Conservation (phyloP, 176 grass and related monocot genomes). For the Lolium rigidum region DNA sequence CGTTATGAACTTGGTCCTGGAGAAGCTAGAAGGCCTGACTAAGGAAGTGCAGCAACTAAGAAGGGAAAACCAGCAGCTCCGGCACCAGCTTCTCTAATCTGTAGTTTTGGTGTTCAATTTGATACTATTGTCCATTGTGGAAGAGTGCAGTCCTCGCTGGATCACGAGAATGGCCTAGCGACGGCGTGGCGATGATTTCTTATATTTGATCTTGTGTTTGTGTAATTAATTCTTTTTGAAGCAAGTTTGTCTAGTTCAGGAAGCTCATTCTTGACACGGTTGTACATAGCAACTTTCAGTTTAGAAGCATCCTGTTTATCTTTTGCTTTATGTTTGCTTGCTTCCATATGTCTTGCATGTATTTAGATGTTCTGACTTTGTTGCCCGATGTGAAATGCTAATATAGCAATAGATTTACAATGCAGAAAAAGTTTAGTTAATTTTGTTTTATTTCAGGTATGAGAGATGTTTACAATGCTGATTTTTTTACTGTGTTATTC, state of each 20-base stretch:
- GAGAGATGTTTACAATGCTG: neutral
- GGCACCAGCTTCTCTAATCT: conserved; percentile 63
- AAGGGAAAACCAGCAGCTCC: conserved; percentile 90
- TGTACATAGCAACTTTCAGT: conserved; percentile 48
- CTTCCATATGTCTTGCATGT: conserved; percentile 21
- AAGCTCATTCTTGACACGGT: conserved; percentile 32
- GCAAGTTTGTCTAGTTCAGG: conserved; percentile 37
- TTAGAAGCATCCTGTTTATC: conserved; percentile 37
- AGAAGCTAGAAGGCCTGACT: conserved; percentile 80
- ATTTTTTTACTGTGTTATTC: neutral
- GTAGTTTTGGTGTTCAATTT: conserved; percentile 2
- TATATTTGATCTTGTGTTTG: conserved; percentile 34
- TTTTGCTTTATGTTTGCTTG: conserved; percentile 2
- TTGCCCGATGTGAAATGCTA: conserved; percentile 9
- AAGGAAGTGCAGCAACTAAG: conserved; percentile 90
- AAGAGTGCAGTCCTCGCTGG: neutral
- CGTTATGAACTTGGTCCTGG: conserved; percentile 68
- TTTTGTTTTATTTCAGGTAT: neutral
- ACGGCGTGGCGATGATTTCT: neutral
- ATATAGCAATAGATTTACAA: conserved; percentile 1
- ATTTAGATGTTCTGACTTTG: conserved; percentile 23
- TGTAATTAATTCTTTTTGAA: conserved; percentile 5
- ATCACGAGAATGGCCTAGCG: neutral
- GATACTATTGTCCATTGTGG: conserved; percentile 15
- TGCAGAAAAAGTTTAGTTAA: conserved; percentile 9